Conservation (phyloP, 1,139 yeast genomes). For the Taphrina wiesneri region DNA sequence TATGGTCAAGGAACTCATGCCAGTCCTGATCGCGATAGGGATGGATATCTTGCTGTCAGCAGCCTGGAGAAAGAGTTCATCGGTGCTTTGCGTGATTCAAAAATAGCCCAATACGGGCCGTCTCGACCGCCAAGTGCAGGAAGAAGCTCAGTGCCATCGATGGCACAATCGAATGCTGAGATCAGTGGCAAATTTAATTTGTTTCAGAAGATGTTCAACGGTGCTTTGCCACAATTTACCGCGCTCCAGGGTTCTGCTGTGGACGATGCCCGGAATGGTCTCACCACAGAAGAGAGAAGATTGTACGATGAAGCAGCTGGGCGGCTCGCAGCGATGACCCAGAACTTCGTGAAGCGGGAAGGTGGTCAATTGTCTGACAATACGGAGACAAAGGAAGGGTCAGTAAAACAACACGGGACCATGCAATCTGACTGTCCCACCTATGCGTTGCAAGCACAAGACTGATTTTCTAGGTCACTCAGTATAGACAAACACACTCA, state of each 20-base stretch:
- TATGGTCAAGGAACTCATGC: constrained; percentile 22
- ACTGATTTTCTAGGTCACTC: not conserved
- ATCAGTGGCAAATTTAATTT: constrained; percentile 29
- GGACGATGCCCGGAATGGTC: not conserved
- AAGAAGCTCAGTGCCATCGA: not conserved
- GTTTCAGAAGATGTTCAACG: constrained; percentile 24
- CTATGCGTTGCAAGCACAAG: no score
- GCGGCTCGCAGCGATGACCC: constrained; percentile 23
- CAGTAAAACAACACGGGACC: no score
- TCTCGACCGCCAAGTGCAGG: constrained; percentile 2
- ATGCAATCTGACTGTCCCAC: no score
- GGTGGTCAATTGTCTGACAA: not conserved
- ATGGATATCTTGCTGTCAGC: constrained; percentile 29
- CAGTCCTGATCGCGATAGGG: constrained; percentile 26
- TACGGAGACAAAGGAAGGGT: not conserved
- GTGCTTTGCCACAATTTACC: constrained; percentile 13
- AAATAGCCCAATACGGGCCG: not conserved
- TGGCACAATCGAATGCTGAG: constrained; percentile 17
- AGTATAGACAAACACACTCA: constrained; percentile 4
- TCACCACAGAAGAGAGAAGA: constrained; percentile 18
- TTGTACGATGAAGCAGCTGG: constrained; percentile 30
- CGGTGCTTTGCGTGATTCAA: constrained; percentile 23
- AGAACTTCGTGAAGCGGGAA: constrained; percentile 12
- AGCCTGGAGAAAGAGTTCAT: constrained; percentile 22
- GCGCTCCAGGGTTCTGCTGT: constrained; percentile 12